Conservation (phyloP, 108 stramenopile genomes). For the Asterionellopsis glacialis region DNA sequence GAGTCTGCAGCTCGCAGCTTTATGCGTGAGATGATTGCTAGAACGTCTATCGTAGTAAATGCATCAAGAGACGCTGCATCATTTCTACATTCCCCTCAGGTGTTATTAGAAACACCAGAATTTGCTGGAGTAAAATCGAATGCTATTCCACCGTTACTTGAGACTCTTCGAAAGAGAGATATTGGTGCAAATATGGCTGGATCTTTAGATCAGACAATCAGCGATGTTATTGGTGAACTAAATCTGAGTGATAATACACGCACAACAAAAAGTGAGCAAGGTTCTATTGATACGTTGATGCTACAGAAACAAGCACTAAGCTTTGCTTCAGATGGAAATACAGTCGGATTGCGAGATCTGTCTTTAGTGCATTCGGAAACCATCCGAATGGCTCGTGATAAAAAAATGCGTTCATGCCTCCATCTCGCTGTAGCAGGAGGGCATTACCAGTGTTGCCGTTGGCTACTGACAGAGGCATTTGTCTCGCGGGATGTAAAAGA, state of each 20-base stretch:
- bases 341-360: conserved; percentile 28
- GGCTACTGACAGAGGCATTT: conserved; percentile 55
- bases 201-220: conserved; percentile 36
- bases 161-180: conserved; percentile 26
- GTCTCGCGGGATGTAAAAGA: conserved; percentile 20
- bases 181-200: conserved; percentile 43
- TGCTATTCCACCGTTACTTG: conserved; percentile 26
- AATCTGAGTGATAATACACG: conserved; percentile 14
- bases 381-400: conserved; percentile 41
- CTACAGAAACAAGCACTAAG: conserved; percentile 27
- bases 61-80: conserved; percentile 71
- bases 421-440: conserved; percentile 56
- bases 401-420: conserved; percentile 31
- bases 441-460: conserved; percentile 42
- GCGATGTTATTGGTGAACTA: conserved; percentile 36
- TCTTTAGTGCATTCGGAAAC: conserved; percentile 32
- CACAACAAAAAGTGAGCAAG: not conserved
- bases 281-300: not conserved
- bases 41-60: conserved; percentile 60
- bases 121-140: conserved; percentile 55
- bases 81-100: conserved; percentile 47
- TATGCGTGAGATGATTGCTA: conserved; percentile 62
- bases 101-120: conserved; percentile 10
- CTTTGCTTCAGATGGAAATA: conserved; percentile 36
- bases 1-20: conserved; percentile 61